Conservation (phyloP, 371 early-diverging fungal species). For the Apophysomyces sp. region DNA sequence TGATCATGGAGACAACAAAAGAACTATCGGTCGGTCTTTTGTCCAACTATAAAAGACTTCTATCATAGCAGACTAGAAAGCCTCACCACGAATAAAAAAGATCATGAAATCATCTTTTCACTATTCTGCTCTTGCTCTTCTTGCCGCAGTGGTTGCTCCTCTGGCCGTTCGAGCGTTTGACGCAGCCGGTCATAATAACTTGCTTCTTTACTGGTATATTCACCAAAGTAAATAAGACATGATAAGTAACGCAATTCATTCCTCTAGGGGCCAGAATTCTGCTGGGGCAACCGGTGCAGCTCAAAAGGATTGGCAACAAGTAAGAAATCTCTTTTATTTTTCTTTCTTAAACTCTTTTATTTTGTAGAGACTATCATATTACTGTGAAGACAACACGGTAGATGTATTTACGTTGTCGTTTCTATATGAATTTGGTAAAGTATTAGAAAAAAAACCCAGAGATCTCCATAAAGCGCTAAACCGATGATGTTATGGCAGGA, state of each 20-base stretch:
- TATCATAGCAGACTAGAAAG: no score
- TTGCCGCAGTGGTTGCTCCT: slow-evolving; percentile 1
- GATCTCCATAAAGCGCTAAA: no score
- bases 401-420: slow-evolving; percentile 53
- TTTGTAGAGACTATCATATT: slow-evolving; percentile 15
- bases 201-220: slow-evolving; percentile 13
- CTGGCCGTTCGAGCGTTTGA: slow-evolving; percentile 10
- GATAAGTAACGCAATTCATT: neutral
- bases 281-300: slow-evolving; percentile 11
- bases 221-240: no score
- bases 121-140: neutral
- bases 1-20: no score
- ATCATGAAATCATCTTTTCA: neutral
- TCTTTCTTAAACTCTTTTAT: no score
- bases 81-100: neutral
- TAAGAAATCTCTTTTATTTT: neutral
- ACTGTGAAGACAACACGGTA: slow-evolving; percentile 45
- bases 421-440: slow-evolving; percentile 47
- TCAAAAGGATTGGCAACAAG: slow-evolving; percentile 13
- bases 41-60: no score
- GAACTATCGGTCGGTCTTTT: no score
- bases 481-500: no score
- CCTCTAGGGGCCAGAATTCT: slow-evolving; percentile 16
- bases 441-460: no score
- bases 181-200: slow-evolving; percentile 5